Evolutionary conservation across 768 basidiomycete genomes (phyloP), one percentile per base, ranked within the genome.

Genomic region (Termitomyces sp.): DNA sequence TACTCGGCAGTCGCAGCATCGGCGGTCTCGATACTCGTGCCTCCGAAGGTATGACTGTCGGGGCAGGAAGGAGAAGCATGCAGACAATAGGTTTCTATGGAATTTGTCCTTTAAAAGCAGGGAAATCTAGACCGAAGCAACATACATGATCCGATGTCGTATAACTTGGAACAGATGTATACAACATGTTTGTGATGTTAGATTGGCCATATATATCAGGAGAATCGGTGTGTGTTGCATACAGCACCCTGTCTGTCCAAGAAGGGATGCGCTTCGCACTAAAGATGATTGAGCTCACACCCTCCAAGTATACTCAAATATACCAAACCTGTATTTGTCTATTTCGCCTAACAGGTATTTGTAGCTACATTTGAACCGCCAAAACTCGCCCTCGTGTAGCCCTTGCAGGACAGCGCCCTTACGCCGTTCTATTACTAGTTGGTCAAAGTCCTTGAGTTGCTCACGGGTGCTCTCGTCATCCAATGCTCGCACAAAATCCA

Each of bases 161-260:
- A 69, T 94, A 91, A 0, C 87, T 85, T 14, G 88, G 89, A 60
- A 94, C 79, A 38, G 85, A 83, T 1, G 89, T 89, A 67, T 95
- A 95, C 49, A 91, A 67, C 19, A 90, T 56, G 59, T 87, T 89
- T 3, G 68, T 77, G 59, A 89, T 83, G 56, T 77, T 65, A 1
- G 87, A 83, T 38, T 73, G 64, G 10, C 80, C 73, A 8, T 76
- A 75, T 7, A 69, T 69, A 55, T 79, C 75, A 1, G 82, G 81
- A 2, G 79, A 79, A 67, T 91, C 90, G 21, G 78, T 79, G 66
- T 85, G 75, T 5, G 90, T 91, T 12, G 90, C 79, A 65, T 93
- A 97, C 65, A 98, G 74, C 44, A 98, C 81, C 45, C 96, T 81
- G 70, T 98, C 96, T 30, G 94, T 97, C 90, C 93, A 98, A 21